Base-by-base conservation (phyloP, 176 grass and related monocot genomes). In the Oryza meridionalis region DNA sequence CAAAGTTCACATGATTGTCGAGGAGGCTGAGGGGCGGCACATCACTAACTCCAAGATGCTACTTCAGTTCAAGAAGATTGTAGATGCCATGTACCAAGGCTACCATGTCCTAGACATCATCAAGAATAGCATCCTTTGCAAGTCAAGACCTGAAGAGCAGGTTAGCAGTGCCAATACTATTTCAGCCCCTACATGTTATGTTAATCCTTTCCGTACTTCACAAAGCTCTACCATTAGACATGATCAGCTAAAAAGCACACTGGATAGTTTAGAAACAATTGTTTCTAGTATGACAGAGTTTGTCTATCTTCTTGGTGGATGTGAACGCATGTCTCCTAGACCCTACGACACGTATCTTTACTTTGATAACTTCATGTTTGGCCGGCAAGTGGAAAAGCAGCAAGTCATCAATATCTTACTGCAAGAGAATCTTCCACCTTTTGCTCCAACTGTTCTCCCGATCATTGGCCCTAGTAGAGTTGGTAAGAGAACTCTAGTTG, bases 331-430 rank as follows among this genome's bases (percentile, higher is more conserved):
- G 79, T 19, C 3, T 11, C 79, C 21, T 1, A 19, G 10, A n/a
- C 79, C 47, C 13, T 81, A 70, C 12, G 79, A 70, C 32, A 16
- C 47, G 0, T 81, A 81, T 33, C 79, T 81, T 1, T 35, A 35
- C 33, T 35, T 35, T 35, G 33, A 35, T 81, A 53, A 70, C n/a
- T 70, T 59, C 79, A 70, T 81, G 67, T 81, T 81, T 70, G 47
- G 78, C 1, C 78, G 46, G 0, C 78, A 55, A 4, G 21, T 53
- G 10, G 78, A 81, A 5, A 25, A 81, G 14, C 65, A 70, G 12
- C 45, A 81, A 16, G 4, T 81, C 7, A 55, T 81, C 12, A 70
- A 6, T 37, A 53, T 55, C 8, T 70, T 70, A 10, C 31, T 81
- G 7, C 66, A 70, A 58, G 67, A 81, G 0, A 42, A 81, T 12